A percentile compares a stretch with the other conserved stretches of the same genome.
Conservation (phyloP, 176 grass and related monocot species). For the Luzula sylvatica region DNA sequence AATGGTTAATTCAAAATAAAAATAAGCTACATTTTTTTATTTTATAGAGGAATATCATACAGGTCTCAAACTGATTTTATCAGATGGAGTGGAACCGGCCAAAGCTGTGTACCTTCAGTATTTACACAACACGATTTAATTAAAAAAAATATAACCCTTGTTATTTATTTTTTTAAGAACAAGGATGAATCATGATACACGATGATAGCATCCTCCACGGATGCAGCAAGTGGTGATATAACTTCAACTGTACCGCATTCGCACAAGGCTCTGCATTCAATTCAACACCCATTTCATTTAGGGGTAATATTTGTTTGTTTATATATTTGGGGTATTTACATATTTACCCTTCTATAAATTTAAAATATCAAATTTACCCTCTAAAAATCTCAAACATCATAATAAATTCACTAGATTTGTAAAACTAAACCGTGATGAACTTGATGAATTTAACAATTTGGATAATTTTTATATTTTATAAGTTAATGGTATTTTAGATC, state of each 20-base stretch:
- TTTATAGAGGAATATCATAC: conserved; percentile 30
- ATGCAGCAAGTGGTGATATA: conserved; percentile 78
- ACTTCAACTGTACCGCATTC: conserved; percentile 93
- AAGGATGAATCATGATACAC: conserved; percentile 48
- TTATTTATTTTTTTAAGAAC: conserved; percentile 58
- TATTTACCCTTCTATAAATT: too few relatives aligned
- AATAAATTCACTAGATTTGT: too few relatives aligned
- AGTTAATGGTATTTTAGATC: too few relatives aligned
- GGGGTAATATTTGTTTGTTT: neutral
- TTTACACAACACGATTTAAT: conserved; percentile 15
- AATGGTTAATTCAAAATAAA: neutral
- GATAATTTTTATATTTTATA: too few relatives aligned
- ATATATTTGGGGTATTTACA: neutral
- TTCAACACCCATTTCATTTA: conserved; percentile 7
- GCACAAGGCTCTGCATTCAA: conserved; percentile 51
- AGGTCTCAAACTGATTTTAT: conserved; percentile 53
- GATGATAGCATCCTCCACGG: conserved; percentile 81
- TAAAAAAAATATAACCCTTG: too few relatives aligned
- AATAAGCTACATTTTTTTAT: neutral
- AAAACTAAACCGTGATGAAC: too few relatives aligned
- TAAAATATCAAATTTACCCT: conserved; percentile 42
- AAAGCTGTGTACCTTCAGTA: conserved; percentile 74
- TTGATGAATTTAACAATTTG: too few relatives aligned
- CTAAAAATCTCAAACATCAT: too few relatives aligned
- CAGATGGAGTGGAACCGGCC: conserved; percentile 48